Conservation (phyloP, 139 green algal species). For the Chlamydomonas applanata region DNA sequence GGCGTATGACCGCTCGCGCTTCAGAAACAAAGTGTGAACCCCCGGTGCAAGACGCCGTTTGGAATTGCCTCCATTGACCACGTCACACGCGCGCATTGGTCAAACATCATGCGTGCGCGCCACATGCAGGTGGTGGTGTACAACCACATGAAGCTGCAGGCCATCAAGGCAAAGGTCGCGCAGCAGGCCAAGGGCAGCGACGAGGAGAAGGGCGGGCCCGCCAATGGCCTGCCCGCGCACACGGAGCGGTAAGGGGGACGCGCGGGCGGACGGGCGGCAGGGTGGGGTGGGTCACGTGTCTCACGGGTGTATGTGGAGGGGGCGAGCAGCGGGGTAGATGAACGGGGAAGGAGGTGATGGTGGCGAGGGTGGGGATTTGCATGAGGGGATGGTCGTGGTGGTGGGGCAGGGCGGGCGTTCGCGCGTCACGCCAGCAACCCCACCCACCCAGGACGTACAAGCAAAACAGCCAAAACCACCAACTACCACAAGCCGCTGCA, state of each 20-base stretch:
- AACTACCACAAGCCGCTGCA: background rate
- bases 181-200: constrained; percentile 18
- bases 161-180: constrained; percentile 53
- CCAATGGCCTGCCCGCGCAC: background rate
- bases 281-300: background rate
- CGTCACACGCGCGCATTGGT: no score
- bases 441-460: no score
- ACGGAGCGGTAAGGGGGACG: background rate
- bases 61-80: no score
- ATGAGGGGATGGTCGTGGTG: no score
- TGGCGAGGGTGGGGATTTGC: no score
- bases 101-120: no score
- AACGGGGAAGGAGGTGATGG: no score
- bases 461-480: background rate
- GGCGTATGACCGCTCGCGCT: background rate
- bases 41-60: no score
- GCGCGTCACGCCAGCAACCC: no score
- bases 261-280: background rate
- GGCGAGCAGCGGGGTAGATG: no score
- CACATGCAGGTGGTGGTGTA: constrained; percentile 63
- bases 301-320: background rate
- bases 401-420: no score
- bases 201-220: constrained; percentile 26
- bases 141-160: constrained; percentile 76
- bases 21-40: background rate